Evolutionary conservation across 148 eudicot species (phyloP).

Genomic region (Spergularia bocconei): DNA sequence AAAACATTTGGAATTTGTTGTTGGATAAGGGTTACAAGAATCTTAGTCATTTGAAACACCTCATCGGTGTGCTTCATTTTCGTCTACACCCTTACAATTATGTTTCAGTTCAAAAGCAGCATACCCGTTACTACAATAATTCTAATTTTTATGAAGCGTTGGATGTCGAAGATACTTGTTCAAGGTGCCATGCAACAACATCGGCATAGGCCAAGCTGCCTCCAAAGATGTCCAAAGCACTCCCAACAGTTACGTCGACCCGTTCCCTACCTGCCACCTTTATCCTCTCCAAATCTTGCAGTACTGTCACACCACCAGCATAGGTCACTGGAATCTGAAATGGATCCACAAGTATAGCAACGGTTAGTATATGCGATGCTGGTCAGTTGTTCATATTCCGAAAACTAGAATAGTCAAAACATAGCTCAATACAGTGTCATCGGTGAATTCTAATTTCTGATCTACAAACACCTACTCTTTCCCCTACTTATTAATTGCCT

Average conservation of each 20-base stretch:
- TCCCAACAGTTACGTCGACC: constrained; percentile 92
- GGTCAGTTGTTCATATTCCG: background rate
- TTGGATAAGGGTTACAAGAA: too few relatives aligned
- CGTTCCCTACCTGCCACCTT: constrained; percentile 76
- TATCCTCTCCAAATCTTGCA: constrained; percentile 82
- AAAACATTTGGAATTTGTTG: too few relatives aligned
- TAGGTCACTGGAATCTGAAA: constrained; percentile 90
- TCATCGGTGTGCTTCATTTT: too few relatives aligned
- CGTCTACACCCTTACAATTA: too few relatives aligned
- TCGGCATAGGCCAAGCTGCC: constrained; percentile 77
- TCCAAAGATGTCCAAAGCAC: constrained; percentile 93
- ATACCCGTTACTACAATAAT: background rate
- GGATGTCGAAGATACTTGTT: constrained; percentile 42
- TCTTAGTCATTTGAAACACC: too few relatives aligned
- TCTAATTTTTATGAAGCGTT: background rate
- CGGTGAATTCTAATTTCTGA: background rate
- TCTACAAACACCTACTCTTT: background rate
- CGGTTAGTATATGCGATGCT: background rate
- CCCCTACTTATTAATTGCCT: too few relatives aligned
- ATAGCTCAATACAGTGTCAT: background rate
- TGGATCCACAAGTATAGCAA: background rate
- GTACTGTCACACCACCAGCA: constrained; percentile 91
- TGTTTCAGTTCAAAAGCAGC: too few relatives aligned
- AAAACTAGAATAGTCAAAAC: background rate
- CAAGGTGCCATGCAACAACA: constrained; percentile 75